Base-by-base conservation (phyloP, 192 early-diverging fungal species). In the Umbelopsis sp. region DNA sequence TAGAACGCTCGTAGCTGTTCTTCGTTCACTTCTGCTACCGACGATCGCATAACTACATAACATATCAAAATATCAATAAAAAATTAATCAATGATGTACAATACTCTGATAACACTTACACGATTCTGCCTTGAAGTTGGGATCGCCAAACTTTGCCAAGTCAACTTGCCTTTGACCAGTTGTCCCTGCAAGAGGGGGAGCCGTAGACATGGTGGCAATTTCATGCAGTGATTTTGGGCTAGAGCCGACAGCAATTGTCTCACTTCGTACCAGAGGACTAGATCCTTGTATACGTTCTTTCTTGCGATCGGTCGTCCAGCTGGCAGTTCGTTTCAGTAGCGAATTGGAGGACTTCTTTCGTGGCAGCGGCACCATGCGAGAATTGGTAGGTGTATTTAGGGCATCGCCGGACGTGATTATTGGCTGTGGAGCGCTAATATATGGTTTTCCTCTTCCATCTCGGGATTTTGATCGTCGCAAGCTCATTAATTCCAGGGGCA, bases 1-100 rank as follows among this genome's bases (percentile, higher is more conserved):
- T 85, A 78, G 52, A 91, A 88, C 0, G 66, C 74, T n/a, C 86
- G 78, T 9, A 91, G 79, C 4, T 75, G 84, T 21, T 89, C 88
- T 70, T 91, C 88, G 38, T 79, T 84, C 2, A 83, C 82, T 25
- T 79, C 79, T 21, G 83, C 86, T 4, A 91, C 66, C 3, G 85
- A 79, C 25, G 74, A 74, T 38, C 78, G 77, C 7, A 91, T 83
- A 78, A 86, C 88, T 91, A 76, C 12, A n/a, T 16, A 59, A 16
- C 21, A 14, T 20, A 14, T 16, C 16, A n/a, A 7, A 56, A 54
- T 21, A 66, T 11, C 16, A 22, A 12, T 8, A 32, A 24, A 17
- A 17, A 32, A 26, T 20, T n/a, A 36, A 36, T 29, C 29, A 12
- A 43, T 49, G 51, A 34, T 36, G 4, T 4, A 2, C 10, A 22